Conservation (phyloP, 176 grass and related monocot genomes). For the Lolium perenne region DNA sequence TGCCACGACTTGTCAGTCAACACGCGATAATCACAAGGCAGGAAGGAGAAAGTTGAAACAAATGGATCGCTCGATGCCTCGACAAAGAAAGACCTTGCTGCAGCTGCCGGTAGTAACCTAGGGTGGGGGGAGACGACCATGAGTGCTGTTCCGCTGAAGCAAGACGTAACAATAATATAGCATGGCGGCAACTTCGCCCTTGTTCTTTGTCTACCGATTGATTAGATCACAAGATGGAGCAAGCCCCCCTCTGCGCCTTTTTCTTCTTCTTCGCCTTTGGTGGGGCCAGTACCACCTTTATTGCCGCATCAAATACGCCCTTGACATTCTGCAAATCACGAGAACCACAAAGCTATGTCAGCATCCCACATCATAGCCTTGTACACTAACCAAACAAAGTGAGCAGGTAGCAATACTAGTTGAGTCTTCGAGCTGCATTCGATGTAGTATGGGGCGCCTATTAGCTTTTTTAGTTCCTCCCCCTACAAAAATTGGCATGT, state of each 20-base stretch:
- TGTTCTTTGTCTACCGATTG: constrained; percentile 64
- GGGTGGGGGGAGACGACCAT: constrained; percentile 32
- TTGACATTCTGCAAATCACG: constrained; percentile 71
- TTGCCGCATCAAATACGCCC: constrained; percentile 74
- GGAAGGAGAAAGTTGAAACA: constrained; percentile 64
- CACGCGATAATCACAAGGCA: constrained; percentile 71
- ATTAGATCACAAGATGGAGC: constrained; percentile 87
- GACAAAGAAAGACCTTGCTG: constrained; percentile 67
- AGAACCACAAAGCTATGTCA: constrained; percentile 8
- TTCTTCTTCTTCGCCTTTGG: constrained; percentile 88
- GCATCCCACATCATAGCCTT: constrained; percentile 1
- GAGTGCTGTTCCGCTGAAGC: constrained; percentile 58
- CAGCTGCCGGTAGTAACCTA: constrained; percentile 63
- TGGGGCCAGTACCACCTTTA: constrained; percentile 79
- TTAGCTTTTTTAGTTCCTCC: constrained; percentile 77
- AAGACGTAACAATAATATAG: constrained; percentile 57
- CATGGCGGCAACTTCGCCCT: constrained; percentile 59
- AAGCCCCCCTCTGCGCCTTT: constrained; percentile 60
- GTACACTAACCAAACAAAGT: background rate
- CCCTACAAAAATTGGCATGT: constrained; percentile 48
- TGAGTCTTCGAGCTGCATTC: constrained; percentile 94
- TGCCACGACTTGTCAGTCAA: constrained; percentile 68
- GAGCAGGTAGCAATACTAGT: constrained; percentile 59
- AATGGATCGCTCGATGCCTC: constrained; percentile 62
- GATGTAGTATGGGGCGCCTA: constrained; percentile 76